A percentile compares a stretch with the other conserved stretches of the same genome.
Conservation (phyloP, 345 rosid genomes). For the Durio zibethinus region DNA sequence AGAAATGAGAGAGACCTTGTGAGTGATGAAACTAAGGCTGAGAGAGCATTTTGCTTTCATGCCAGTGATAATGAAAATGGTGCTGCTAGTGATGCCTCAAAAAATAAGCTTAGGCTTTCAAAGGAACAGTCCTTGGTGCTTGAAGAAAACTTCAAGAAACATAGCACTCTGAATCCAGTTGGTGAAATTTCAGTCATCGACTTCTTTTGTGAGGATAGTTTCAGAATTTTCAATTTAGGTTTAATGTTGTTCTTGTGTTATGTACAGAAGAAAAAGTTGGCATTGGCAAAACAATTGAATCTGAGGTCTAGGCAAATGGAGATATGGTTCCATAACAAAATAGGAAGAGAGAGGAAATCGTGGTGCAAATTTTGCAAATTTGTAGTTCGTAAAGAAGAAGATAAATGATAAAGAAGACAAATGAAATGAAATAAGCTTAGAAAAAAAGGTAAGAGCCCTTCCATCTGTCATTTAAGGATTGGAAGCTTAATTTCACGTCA, state of each 20-base stretch:
- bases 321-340: constrained; percentile 88
- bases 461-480: too few relatives aligned
- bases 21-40: constrained; percentile 57
- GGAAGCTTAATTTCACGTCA: too few relatives aligned
- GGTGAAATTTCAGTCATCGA: constrained; percentile 40
- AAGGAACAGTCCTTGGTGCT: constrained; percentile 78
- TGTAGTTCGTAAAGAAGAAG: too few relatives aligned
- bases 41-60: constrained; percentile 64
- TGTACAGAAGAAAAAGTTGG: constrained; percentile 74
- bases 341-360: too few relatives aligned
- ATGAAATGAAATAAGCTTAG: too few relatives aligned
- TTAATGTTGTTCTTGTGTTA: neutral
- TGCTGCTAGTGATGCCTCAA: constrained; percentile 53
- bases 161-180: constrained; percentile 82
- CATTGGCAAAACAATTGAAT: constrained; percentile 69
- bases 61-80: constrained; percentile 74
- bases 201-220: neutral
- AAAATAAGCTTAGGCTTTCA: constrained; percentile 80
- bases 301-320: constrained; percentile 84
- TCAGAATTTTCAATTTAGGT: neutral
- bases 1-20: constrained; percentile 55
- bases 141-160: constrained; percentile 84
- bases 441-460: too few relatives aligned
- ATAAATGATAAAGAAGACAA: too few relatives aligned
- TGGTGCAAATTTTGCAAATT: too few relatives aligned